Evolutionary conservation across 2,329 filamentous ascomycete genomes (phyloP), one percentile per base, ranked within the genome.

Genomic region (Penicillium sp.): DNA sequence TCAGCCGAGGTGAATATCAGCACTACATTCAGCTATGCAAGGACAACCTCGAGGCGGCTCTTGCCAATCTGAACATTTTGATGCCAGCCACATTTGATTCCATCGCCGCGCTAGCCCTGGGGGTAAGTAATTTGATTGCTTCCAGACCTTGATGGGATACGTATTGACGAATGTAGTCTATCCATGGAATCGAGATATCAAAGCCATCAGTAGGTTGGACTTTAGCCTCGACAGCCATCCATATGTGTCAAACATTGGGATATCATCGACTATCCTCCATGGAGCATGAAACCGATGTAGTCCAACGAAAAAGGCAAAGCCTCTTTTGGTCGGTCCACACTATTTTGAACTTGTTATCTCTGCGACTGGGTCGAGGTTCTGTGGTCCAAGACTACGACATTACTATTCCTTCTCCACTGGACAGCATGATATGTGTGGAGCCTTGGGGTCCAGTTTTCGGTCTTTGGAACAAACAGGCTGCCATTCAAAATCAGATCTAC

Each of bases 161-260:
- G 36, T 41, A 45, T 44, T 59, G 5, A 60, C 55, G 44, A 24
- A 51, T 7, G 6, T 13, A 87, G 82, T 77, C 82, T 4, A 71
- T 83, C n/a, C 83, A 86, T 59, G 79, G 84, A 10, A 79, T 87
- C 41, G 84, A 87, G 54, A 76, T 80, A 12, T 84, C 83, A 3
- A 82, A 83, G 32, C 83, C 84, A 1, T 84, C 83, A 0, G 75
- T 88, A 3, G 83, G 82, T n/a, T 86, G 84, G 80, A 80, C 83
- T n/a, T 71, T 88, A 15, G 80, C 79, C 20, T 81, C 80, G 6
- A 78, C 79, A 15, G 85, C 84, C 0, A 80, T 81, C 10, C 78
- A 82, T 45, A 74, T 88, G 46, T 86, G 83, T 56, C 83, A 85
- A 59, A 81, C 80, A 0, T 78, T 86, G 3, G 85, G 85, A 3